Conservation (phyloP, 1,139 yeast genomes). For the Wickerhamomyces sp. region DNA sequence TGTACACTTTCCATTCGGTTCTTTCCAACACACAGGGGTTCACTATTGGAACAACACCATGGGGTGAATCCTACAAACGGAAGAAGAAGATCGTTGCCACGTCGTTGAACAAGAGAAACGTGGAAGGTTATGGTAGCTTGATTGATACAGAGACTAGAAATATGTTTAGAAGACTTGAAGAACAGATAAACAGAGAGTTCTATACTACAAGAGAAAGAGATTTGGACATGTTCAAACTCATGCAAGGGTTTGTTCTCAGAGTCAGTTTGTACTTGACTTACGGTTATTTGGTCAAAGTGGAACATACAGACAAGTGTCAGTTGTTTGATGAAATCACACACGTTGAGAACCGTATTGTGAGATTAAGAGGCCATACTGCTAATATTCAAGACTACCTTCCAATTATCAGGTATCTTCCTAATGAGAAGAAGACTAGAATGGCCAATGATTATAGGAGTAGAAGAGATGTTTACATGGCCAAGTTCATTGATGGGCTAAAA, state of each 20-base stretch:
- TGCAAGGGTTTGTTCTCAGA: conserved; percentile 52
- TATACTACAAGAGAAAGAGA: conserved; percentile 24
- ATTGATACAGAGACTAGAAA: conserved; percentile 41
- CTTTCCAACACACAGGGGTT: conserved; percentile 59
- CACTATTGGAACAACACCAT: conserved; percentile 78
- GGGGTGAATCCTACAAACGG: conserved; percentile 45
- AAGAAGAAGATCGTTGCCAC: conserved; percentile 52
- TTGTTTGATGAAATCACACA: conserved; percentile 51
- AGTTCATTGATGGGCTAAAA: conserved; percentile 30
- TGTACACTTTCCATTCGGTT: conserved; percentile 63
- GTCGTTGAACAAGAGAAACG: conserved; percentile 38
- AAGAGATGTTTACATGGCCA: conserved; percentile 52
- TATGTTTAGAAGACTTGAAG: conserved; percentile 25
- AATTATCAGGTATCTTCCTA: conserved; percentile 33
- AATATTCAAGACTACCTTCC: conserved; percentile 63
- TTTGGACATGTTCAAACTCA: conserved; percentile 36
- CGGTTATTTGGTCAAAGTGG: conserved; percentile 49
- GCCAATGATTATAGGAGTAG: conserved; percentile 38
- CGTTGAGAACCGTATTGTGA: conserved; percentile 62
- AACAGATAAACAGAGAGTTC: conserved; percentile 2
- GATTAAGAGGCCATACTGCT: conserved; percentile 57
- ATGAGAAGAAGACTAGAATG: conserved; percentile 23
- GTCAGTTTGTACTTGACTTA: conserved; percentile 56
- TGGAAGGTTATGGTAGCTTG: conserved; percentile 30
- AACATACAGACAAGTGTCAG: conserved; percentile 30